Conservation (phyloP, 768 basidiomycete species). For the Xanthoconium stramineum region DNA sequence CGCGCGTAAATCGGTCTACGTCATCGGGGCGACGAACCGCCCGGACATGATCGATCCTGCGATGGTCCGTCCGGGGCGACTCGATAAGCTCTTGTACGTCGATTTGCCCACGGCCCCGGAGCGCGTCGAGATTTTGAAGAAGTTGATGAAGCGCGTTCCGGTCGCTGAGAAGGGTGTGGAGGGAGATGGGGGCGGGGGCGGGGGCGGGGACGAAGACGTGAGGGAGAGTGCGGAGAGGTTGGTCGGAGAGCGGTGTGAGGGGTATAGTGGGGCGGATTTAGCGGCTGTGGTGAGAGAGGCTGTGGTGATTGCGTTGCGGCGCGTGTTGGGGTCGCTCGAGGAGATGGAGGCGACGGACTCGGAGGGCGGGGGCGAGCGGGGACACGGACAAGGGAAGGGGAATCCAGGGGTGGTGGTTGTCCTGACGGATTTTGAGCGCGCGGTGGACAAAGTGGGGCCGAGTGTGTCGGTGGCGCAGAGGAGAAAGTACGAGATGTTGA, state of each 20-base stretch:
- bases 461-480: slow-evolving; percentile 83
- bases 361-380: slow-evolving; percentile 9
- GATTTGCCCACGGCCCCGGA: slow-evolving; percentile 75
- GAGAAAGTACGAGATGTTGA: slow-evolving; percentile 74
- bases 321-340: slow-evolving; percentile 66
- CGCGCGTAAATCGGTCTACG: slow-evolving; percentile 81
- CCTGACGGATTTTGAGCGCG: slow-evolving; percentile 65
- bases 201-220: slow-evolving; percentile 7
- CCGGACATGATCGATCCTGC: slow-evolving; percentile 98
- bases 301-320: slow-evolving; percentile 76
- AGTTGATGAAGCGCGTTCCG: slow-evolving; percentile 70
- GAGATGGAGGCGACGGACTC: slow-evolving; percentile 40
- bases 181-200: neutral
- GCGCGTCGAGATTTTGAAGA: slow-evolving; percentile 80
- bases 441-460: slow-evolving; percentile 78
- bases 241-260: slow-evolving; percentile 65
- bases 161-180: slow-evolving; percentile 26
- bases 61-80: slow-evolving; percentile 93
- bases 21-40: slow-evolving; percentile 92
- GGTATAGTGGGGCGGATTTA: slow-evolving; percentile 90
- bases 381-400: neutral
- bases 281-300: slow-evolving; percentile 88
- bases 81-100: slow-evolving; percentile 93
- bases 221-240: slow-evolving; percentile 40
- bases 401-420: slow-evolving; percentile 38